phyloP scores from a whole-genome alignment of 2,329 filamentous ascomycete species.

The Rugonectria rugulosa region DNA sequence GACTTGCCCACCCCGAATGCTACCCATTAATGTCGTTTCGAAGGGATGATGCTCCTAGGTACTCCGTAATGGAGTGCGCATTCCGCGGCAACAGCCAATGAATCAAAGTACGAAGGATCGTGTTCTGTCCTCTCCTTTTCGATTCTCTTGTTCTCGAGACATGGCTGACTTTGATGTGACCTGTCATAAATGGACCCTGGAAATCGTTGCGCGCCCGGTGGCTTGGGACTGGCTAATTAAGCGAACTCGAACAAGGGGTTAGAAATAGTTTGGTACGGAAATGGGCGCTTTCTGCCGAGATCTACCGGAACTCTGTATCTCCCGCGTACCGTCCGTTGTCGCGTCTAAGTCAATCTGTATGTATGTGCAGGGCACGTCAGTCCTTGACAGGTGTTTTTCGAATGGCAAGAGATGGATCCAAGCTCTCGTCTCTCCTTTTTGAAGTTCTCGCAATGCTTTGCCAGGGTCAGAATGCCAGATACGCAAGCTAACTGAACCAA shows the following conservation, averaged over 20 bases:
- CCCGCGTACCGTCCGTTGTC: constrained; percentile 15
- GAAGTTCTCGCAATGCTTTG: background rate
- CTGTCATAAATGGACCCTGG: constrained; percentile 30
- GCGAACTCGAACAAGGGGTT: constrained; percentile 25
- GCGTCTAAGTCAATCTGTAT: constrained; percentile 6
- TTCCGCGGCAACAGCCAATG: no score
- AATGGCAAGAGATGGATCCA: background rate
- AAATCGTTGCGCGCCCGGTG: constrained; percentile 23
- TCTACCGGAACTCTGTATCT: constrained; percentile 21
- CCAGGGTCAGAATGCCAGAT: background rate
- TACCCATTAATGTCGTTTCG: background rate
- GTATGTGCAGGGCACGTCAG: no score
- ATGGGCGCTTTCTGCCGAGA: constrained; percentile 23
- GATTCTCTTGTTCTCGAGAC: background rate
- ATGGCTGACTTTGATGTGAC: constrained; percentile 25
- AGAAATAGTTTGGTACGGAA: constrained; percentile 32
- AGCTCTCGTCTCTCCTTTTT: background rate
- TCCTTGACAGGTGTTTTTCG: background rate
- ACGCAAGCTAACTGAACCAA: background rate
- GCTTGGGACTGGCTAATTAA: constrained; percentile 30
- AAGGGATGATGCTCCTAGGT: background rate
- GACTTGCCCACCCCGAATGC: constrained; percentile 1
- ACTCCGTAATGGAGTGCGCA: no score
- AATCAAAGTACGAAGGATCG: no score
- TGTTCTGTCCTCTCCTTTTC: background rate